A percentile compares a stretch with the other conserved stretches of the same genome.
Evolutionary conservation across 129 eudicot species (phyloP).

Genomic region (Ambrosia trifida): DNA sequence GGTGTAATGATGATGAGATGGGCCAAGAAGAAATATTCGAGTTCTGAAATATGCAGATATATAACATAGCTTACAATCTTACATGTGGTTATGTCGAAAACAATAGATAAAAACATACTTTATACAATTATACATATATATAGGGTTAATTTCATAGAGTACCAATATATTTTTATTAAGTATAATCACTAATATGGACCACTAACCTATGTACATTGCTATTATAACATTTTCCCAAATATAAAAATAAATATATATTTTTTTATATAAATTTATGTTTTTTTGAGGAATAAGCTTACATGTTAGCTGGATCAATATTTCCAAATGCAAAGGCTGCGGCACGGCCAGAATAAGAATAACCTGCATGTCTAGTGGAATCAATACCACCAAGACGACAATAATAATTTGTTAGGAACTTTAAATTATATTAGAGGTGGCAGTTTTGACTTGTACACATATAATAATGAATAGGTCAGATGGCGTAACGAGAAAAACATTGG

Average conservation of each 20-base stretch:
- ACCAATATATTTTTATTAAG: too few species aligned
- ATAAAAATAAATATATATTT: too few species aligned
- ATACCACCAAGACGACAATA: slow-evolving; percentile 25
- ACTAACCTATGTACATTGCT: too few species aligned
- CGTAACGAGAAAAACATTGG: background rate
- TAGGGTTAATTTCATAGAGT: too few species aligned
- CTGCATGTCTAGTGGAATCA: slow-evolving; percentile 81
- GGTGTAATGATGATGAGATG: slow-evolving; percentile 96
- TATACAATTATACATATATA: too few species aligned
- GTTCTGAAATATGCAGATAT: slow-evolving; percentile 43
- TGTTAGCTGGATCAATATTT: slow-evolving; percentile 79
- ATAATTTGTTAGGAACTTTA: slow-evolving; percentile 11
- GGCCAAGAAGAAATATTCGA: slow-evolving; percentile 90
- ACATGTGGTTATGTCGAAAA: too few species aligned
- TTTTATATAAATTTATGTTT: too few species aligned
- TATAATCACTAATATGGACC: too few species aligned
- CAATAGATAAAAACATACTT: too few species aligned
- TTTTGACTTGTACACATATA: background rate
- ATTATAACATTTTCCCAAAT: too few species aligned
- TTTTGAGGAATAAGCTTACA: slow-evolving; percentile 45
- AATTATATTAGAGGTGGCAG: background rate
- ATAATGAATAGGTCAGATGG: background rate
- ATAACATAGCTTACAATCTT: too few species aligned
- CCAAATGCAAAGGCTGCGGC: slow-evolving; percentile 99
- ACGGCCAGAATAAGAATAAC: slow-evolving; percentile 97